Conservation (phyloP, 805 yeast species). For the Metschnikowia reukaufii region DNA sequence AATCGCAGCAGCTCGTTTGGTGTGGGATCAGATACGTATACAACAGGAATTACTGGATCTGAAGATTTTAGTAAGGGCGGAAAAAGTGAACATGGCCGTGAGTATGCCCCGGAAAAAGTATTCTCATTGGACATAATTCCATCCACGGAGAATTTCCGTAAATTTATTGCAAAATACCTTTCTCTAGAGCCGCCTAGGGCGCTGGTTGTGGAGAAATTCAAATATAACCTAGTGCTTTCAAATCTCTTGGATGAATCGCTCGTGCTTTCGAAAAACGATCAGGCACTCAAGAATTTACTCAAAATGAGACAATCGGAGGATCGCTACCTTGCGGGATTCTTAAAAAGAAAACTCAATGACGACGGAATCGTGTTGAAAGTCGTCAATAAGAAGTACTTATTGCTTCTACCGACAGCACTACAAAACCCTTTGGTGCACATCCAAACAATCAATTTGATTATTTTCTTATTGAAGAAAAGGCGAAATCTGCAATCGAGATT, state of each 20-base stretch:
- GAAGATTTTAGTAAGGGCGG: neutral
- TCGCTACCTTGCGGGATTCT: neutral
- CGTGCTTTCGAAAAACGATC: conserved; percentile 44
- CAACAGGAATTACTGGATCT: neutral
- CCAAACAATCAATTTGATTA: conserved; percentile 26
- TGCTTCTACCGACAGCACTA: conserved; percentile 14
- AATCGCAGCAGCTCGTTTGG: conserved; percentile 8
- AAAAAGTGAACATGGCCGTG: neutral
- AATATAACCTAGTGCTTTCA: conserved; percentile 39
- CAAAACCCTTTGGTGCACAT: conserved; percentile 18
- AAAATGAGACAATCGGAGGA: conserved; percentile 6
- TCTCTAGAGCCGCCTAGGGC: conserved; percentile 14
- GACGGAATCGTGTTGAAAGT: conserved; percentile 26
- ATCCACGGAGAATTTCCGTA: conserved; percentile 21
- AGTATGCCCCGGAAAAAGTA: neutral
- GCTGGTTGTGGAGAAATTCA: conserved; percentile 41
- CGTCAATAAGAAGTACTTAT: conserved; percentile 18
- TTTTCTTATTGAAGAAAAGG: conserved; percentile 29
- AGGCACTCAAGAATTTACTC: conserved; percentile 25
- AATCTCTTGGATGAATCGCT: conserved; percentile 41
- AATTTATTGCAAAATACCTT: conserved; percentile 30
- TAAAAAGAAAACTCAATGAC: conserved; percentile 13
- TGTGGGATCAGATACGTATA: conserved; percentile 7
- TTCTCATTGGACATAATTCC: conserved; percentile 4
- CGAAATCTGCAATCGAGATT: conserved; percentile 6